Percentiles rank a stretch among this genome's conserved stretches.
Evolutionary conservation across 192 early-diverging fungal species (phyloP).

Genomic region (Backusella circina): DNA sequence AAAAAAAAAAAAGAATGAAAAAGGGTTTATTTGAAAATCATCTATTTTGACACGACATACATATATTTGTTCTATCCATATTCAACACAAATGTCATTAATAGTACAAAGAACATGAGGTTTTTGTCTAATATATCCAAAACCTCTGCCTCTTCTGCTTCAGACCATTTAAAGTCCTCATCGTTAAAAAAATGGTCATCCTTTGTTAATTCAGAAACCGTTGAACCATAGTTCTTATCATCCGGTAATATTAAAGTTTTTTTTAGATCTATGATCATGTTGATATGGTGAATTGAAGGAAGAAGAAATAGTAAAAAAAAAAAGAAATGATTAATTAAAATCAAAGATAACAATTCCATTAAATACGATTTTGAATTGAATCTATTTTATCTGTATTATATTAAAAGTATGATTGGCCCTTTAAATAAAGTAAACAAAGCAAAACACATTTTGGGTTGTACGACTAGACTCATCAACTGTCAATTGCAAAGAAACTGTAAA

Average conservation of each 20-base stretch:
- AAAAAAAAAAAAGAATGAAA: not conserved
- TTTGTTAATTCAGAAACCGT: not conserved
- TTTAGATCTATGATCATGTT: not conserved
- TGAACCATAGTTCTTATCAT: not conserved
- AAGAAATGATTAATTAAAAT: not conserved
- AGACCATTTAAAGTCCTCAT: constrained; percentile 43
- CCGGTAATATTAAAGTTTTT: not conserved
- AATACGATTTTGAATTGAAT: not conserved
- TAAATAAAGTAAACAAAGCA: not conserved
- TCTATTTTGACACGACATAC: not conserved
- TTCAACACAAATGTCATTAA: constrained; percentile 32
- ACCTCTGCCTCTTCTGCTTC: constrained; percentile 39
- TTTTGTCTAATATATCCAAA: constrained; percentile 35
- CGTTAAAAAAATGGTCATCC: not conserved
- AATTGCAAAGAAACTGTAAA: not conserved
- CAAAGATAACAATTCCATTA: not conserved
- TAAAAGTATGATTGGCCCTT: not conserved
- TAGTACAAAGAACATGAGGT: constrained; percentile 54
- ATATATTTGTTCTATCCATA: constrained; percentile 34
- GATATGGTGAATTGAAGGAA: not conserved
- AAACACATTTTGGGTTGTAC: not conserved
- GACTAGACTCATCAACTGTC: not conserved
- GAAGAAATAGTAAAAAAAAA: not conserved
- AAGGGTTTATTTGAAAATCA: not conserved
- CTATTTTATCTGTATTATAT: not conserved